Evolutionary conservation across 106 monocot genomes (phyloP).

Genomic region (Allium fistulosum): DNA sequence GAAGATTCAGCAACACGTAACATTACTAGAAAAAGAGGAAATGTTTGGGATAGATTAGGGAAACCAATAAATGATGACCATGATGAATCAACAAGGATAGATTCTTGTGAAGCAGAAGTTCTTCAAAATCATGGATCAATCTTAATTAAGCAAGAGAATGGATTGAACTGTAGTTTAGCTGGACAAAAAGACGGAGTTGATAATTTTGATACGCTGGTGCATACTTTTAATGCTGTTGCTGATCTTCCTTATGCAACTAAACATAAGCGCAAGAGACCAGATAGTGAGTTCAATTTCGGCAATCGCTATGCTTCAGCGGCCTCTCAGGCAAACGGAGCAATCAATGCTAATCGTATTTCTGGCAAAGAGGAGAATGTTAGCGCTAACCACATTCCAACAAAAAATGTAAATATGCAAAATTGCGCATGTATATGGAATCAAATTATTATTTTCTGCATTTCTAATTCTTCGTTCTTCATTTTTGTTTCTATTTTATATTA

Average conservation of each 20-base stretch:
- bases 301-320: slow-evolving; percentile 7
- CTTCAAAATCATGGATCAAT: slow-evolving; percentile 17
- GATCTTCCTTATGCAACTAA: slow-evolving; percentile 5
- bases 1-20: slow-evolving; percentile 15
- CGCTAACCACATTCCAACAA: slow-evolving; percentile 12
- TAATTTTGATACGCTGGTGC: slow-evolving; percentile 8
- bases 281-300: slow-evolving; percentile 14
- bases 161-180: slow-evolving; percentile 1
- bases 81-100: neutral
- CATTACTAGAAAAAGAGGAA: slow-evolving; percentile 29
- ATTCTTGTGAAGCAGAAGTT: slow-evolving; percentile 4
- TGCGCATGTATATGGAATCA: neutral
- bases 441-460: neutral
- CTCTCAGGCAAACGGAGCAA: slow-evolving; percentile 5
- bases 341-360: slow-evolving; percentile 12
- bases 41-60: slow-evolving; percentile 93
- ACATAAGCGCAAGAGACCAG: slow-evolving; percentile 21
- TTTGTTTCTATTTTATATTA: slow-evolving; percentile 9
- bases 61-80: slow-evolving; percentile 37
- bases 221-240: neutral
- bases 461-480: neutral
- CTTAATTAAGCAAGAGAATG: slow-evolving; percentile 12
- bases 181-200: slow-evolving; percentile 4
- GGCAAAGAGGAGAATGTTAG: slow-evolving; percentile 8
- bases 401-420: slow-evolving; percentile 30